Evolutionary conservation across 192 early-diverging fungal genomes (phyloP), one percentile per base, ranked within the genome.

Genomic region (Podila minutissima): DNA sequence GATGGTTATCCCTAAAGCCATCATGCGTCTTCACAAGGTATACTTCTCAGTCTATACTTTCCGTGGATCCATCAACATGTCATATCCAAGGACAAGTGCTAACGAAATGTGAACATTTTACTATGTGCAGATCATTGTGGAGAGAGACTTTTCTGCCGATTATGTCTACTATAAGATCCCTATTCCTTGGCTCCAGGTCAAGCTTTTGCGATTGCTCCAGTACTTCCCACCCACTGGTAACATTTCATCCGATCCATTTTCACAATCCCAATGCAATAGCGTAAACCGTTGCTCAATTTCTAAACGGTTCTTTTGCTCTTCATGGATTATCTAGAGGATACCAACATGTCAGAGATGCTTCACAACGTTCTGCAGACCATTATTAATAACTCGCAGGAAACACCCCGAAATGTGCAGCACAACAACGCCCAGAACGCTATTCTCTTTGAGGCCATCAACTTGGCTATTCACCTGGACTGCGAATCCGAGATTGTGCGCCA

Each of bases 111-210:
- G 17, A 35, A 20, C 12, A 22, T 48, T 24, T 59, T 28, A 7
- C 51, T 65, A 59, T 12, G 17, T 5, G 49, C 9, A 95, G 89
- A 88, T 99, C 74, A 88, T 99, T 24, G 85, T 96, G 35, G 94
- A 98, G 35, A 88, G 91, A 64, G 93, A 96, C 64, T 95, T 89
- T 82, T 83, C 91, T 7, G 63, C 88, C 20, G 96, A 98, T 75
- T 97, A 99, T 77, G 86, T 96, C 26, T 99, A 99, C 85, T 99
- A 99, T 86, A 97, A 97, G 83, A 95, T 99, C 53, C 96, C 98
- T 0, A 93, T 92, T 46, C 98, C 98, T 38, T 99, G 98, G 98
- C 88, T 99, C 55, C 98, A 99, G 84, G 92, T 98, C 74, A 99
- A 98, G 77, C 89, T 98, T 22, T 85, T 99, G 62, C 89, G 96